Evolutionary conservation across 2,329 filamentous ascomycete genomes (phyloP).

Genomic region (Neoarthrinium moseri): DNA sequence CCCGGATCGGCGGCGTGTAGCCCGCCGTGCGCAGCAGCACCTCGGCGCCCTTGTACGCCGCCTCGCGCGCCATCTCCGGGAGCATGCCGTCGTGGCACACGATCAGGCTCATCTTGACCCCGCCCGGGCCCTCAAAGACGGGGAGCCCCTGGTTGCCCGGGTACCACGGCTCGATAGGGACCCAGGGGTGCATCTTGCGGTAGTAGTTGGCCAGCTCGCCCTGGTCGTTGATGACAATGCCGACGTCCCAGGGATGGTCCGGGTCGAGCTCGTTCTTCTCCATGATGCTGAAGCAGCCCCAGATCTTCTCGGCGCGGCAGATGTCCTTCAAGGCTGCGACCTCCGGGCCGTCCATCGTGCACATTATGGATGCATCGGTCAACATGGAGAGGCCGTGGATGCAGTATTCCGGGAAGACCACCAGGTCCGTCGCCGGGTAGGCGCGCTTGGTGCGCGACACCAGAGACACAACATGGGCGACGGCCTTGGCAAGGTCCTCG

Average conservation of each 20-base stretch:
- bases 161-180: constrained; percentile 1
- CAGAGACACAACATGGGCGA: neutral
- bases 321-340: constrained; percentile 23
- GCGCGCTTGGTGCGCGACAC: neutral
- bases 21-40: neutral
- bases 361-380: constrained; percentile 24
- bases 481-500: neutral
- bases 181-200: constrained; percentile 2
- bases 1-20: neutral
- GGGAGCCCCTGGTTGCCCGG: neutral
- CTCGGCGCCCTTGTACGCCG: constrained; percentile 1
- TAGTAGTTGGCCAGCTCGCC: constrained; percentile 1
- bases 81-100: constrained; percentile 2
- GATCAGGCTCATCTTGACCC: neutral
- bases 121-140: neutral
- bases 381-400: constrained; percentile 26
- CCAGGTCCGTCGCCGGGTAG: constrained; percentile 15
- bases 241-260: neutral
- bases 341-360: constrained; percentile 25
- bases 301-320: constrained; percentile 22
- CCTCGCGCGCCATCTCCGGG: neutral
- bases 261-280: constrained; percentile 13
- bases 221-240: neutral
- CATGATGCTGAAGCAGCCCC: constrained; percentile 29
- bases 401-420: constrained; percentile 27